Conservation (phyloP, 2,329 filamentous ascomycete species). For the Chaetothyriales sp. region DNA sequence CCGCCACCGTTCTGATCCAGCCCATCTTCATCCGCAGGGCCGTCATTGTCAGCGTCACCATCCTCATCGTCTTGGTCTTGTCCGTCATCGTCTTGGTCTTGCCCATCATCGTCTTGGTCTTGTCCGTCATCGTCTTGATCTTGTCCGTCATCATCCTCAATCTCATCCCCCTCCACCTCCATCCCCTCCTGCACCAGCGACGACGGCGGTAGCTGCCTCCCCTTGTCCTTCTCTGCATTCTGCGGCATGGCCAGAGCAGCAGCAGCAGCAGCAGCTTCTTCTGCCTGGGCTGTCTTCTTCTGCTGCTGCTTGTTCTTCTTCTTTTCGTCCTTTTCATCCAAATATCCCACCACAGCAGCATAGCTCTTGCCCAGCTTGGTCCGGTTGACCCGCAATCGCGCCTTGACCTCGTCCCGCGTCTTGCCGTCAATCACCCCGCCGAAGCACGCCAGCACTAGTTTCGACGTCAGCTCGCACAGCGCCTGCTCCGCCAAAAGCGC, state of each 20-base stretch:
- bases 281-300: slow-evolving; percentile 15
- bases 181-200: slow-evolving; percentile 9
- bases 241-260: neutral
- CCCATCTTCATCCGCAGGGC: neutral
- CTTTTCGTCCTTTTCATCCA: slow-evolving; percentile 52
- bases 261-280: slow-evolving; percentile 2
- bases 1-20: slow-evolving; percentile 1
- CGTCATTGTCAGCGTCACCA: slow-evolving; percentile 4
- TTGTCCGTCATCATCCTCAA: slow-evolving; percentile 8
- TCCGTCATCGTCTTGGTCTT: slow-evolving; percentile 5
- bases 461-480: slow-evolving; percentile 72
- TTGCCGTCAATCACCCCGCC: slow-evolving; percentile 58
- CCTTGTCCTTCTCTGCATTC: neutral
- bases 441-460: slow-evolving; percentile 67
- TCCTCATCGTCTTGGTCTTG: slow-evolving; percentile 9
- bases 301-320: slow-evolving; percentile 14
- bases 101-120: slow-evolving; percentile 9
- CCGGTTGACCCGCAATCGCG: slow-evolving; percentile 65
- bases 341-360: slow-evolving; percentile 65
- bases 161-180: slow-evolving; percentile 15
- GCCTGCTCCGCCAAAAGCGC: slow-evolving; percentile 69
- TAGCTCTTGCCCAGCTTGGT: slow-evolving; percentile 70
- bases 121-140: slow-evolving; percentile 4
- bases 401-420: slow-evolving; percentile 52
- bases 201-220: neutral